phyloP scores from a whole-genome alignment of 371 early-diverging fungal genomes.

The Funneliformis caledonium region DNA sequence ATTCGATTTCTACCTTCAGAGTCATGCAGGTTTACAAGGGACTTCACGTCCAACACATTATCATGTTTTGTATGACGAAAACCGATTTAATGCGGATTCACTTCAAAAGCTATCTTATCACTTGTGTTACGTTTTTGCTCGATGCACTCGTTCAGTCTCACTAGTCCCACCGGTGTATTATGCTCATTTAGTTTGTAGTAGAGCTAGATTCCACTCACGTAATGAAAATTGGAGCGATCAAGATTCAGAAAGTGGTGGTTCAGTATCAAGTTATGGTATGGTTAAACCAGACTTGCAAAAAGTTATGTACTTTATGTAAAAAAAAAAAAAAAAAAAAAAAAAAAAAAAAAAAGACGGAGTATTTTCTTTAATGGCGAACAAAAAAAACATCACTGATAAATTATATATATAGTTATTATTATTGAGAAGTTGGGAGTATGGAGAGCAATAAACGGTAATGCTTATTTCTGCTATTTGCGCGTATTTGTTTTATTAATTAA shows the following conservation, averaged over 20 bases:
- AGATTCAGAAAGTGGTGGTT: constrained; percentile 27
- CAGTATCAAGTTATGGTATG: constrained; percentile 47
- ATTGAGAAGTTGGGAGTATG: too few species aligned
- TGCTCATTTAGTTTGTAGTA: constrained; percentile 82
- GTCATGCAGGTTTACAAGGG: constrained; percentile 82
- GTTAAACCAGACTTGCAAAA: constrained; percentile 52
- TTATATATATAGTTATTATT: too few species aligned
- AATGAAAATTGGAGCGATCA: constrained; percentile 55
- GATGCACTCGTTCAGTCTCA: constrained; percentile 82
- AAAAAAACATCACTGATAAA: too few species aligned
- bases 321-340: neutral
- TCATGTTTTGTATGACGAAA: constrained; percentile 80
- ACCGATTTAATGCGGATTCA: constrained; percentile 62
- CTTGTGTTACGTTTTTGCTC: constrained; percentile 81
- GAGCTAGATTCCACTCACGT: constrained; percentile 82
- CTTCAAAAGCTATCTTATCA: constrained; percentile 77
- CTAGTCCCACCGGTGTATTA: constrained; percentile 86
- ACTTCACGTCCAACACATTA: constrained; percentile 88
- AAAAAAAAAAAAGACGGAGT: neutral
- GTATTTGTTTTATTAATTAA: too few species aligned
- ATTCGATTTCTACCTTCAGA: constrained; percentile 90
- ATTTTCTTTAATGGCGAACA: too few species aligned
- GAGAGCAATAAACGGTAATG: too few species aligned
- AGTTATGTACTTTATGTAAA: constrained; percentile 39
- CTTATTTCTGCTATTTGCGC: too few species aligned